Evolutionary conservation across 129 eudicot species (phyloP).

Genomic region (Centaurea solstitialis): DNA sequence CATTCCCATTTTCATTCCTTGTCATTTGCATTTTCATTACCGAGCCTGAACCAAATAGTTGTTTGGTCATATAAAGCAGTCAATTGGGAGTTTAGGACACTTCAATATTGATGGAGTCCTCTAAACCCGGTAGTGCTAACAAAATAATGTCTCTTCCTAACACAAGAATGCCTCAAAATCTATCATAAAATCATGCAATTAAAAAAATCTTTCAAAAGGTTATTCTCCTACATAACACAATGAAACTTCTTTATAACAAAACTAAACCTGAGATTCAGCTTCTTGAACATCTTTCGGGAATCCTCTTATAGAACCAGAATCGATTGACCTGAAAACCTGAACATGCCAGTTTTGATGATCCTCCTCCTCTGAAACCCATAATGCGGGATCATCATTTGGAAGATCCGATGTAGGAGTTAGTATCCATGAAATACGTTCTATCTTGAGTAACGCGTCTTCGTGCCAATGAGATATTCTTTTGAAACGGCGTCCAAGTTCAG

Average conservation of each 20-base stretch:
- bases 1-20: too few relatives aligned
- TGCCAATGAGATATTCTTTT: constrained; percentile 70
- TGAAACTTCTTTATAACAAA: background rate
- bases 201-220: background rate
- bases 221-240: background rate
- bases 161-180: background rate
- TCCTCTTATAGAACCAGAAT: constrained; percentile 83
- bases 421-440: constrained; percentile 73
- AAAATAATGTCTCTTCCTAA: background rate
- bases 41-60: too few relatives aligned
- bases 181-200: background rate
- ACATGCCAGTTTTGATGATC: constrained; percentile 85
- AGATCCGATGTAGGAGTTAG: constrained; percentile 45
- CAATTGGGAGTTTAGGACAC: background rate
- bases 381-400: constrained; percentile 43
- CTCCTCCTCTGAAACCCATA: constrained; percentile 52
- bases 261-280: constrained; percentile 59
- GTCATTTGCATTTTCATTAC: too few relatives aligned
- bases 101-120: background rate
- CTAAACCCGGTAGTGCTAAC: background rate
- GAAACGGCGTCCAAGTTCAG: constrained; percentile 54
- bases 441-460: constrained; percentile 70
- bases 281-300: constrained; percentile 66
- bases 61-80: background rate
- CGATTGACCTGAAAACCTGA: constrained; percentile 86